A percentile compares a stretch with the other conserved stretches of the same genome.
Conservation (phyloP, 495 filamentous ascomycete genomes). For the Neurospora intermedia region DNA sequence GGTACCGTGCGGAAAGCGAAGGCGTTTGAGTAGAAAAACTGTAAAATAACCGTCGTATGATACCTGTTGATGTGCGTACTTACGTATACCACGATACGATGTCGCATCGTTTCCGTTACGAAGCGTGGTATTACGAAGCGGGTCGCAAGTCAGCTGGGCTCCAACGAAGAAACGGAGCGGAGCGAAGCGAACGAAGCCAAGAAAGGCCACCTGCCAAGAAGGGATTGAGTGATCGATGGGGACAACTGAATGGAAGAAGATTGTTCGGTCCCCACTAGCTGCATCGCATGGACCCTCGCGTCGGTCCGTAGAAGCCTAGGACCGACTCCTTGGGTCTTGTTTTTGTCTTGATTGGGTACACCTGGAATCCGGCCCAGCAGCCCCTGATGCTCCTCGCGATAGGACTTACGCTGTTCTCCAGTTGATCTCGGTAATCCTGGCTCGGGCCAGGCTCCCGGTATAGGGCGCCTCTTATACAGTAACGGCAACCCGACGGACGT, state of each 20-base stretch:
- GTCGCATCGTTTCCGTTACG: neutral
- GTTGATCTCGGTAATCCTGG: neutral
- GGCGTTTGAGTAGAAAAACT: neutral
- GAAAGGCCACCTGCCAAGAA: neutral
- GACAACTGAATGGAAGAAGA: neutral
- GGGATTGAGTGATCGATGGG: neutral
- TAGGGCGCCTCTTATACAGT: neutral
- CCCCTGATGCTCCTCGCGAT: neutral
- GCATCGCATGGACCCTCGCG: slow-evolving; percentile 14
- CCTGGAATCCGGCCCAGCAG: neutral
- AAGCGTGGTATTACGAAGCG: neutral
- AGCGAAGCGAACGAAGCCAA: neutral
- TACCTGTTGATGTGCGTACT: neutral
- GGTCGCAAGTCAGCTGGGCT: neutral
- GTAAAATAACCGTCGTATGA: neutral
- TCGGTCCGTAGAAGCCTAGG: slow-evolving; percentile 7
- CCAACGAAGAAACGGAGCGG: neutral
- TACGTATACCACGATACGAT: neutral
- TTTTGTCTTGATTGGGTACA: neutral
- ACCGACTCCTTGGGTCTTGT: neutral
- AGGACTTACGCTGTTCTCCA: neutral
- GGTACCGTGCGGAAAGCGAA: neutral
- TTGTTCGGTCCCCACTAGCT: neutral
- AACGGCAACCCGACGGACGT: neutral
- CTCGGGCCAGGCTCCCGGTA: neutral